Conservation (phyloP, 202 grass and related monocot genomes). For the Panicum virgatum region DNA sequence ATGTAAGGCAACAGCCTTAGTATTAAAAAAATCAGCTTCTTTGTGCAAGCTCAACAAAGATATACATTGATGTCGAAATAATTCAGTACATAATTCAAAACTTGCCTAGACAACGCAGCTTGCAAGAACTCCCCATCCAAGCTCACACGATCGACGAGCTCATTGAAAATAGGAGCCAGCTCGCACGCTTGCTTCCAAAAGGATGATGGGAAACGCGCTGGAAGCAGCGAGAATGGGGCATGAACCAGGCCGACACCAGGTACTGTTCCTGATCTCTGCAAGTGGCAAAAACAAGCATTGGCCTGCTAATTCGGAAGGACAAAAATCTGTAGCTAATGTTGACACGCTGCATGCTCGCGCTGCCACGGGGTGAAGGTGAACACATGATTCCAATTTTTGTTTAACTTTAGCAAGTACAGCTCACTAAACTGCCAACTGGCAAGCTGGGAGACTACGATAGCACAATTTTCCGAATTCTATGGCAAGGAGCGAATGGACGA, state of each 20-base stretch:
- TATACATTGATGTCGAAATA: not conserved
- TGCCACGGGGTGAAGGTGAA: not conserved
- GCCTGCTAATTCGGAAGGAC: not conserved
- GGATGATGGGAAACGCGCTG: conserved; percentile 46
- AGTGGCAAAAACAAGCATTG: not conserved
- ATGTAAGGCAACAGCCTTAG: not conserved
- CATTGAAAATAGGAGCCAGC: conserved; percentile 85
- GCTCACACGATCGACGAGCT: conserved; percentile 90
- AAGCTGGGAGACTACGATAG: no score
- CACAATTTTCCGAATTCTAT: no score
- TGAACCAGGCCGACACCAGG: conserved; percentile 89
- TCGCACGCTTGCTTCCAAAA: conserved; percentile 83
- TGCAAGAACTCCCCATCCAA: conserved; percentile 88
- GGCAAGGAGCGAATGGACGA: not conserved
- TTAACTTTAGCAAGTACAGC: not conserved
- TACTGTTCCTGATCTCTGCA: conserved; percentile 79
- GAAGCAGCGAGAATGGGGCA: conserved; percentile 77
- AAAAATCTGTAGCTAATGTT: not conserved
- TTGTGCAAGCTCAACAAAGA: not conserved
- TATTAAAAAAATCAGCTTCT: not conserved
- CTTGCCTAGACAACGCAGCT: conserved; percentile 74
- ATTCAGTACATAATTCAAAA: conserved; percentile 9
- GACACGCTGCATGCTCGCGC: not conserved
- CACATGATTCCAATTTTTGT: not conserved
- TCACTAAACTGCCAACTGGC: no score